Evolutionary conservation across 495 filamentous ascomycete genomes (phyloP), one percentile per base, ranked within the genome.

Genomic region (Hypoxylon cercidicola): DNA sequence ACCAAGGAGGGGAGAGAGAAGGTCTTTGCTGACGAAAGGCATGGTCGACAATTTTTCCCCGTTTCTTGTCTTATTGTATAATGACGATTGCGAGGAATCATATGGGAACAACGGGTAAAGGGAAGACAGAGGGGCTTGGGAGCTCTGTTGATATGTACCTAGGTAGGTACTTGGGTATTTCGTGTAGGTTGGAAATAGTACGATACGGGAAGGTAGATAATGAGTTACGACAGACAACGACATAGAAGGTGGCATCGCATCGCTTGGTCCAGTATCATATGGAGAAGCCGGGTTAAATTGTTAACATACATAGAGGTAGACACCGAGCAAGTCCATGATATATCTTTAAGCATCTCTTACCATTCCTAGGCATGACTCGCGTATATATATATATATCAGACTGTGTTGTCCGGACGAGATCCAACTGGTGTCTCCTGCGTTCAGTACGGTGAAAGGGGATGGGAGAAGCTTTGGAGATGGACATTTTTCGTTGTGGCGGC

Each of bases 161-260:
- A n/a, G 23, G 23, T 25, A 20, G 16, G 16, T 43, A 43, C 9
- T 10, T 18, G 6, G 40, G 16, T 19, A 15, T 16, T 15, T 37
- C 3, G 2, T 16, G n/a, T 40, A 2, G 40, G 40, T 32, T 32
- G 8, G 30, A 32, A 19, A 43, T 1, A 8, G 40, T 3, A 43
- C 20, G 16, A 32, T 20, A 32, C 30, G 25, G 25, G 34, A 18
- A 6, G 13, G 19, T 37, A 60, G n/a, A n/a, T n/a, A n/a, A n/a
- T 30, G 57, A 52, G 3, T 60, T 45, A 60, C 40, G 57, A 60
- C 48, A 52, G 47, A 32, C 48, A 11, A 60, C 52, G 28, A 52
- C 40, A 43, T 10, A 15, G 12, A 34, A 32, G 30, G 30, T 51
- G 28, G 39, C 32, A 43, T 43, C 11, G 39, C 48, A 46, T 52